phyloP scores from a whole-genome alignment of 371 early-diverging fungal species.

The Rhizomucor pusillus region DNA sequence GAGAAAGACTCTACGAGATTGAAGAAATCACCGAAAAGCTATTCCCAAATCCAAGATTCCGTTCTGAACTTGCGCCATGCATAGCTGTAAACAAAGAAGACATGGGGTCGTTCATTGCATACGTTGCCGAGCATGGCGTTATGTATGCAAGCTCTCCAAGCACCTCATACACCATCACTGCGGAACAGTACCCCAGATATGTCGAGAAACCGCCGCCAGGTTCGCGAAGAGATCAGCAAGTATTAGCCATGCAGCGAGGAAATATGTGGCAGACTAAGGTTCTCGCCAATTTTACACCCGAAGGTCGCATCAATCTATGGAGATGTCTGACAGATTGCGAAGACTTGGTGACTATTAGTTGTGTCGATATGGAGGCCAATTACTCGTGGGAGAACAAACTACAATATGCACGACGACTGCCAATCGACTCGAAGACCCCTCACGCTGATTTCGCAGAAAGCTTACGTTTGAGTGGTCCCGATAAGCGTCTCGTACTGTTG shows the following conservation, averaged over 20 bases:
- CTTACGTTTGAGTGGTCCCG: slow-evolving; percentile 11
- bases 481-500: slow-evolving; percentile 22
- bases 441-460: slow-evolving; percentile 35
- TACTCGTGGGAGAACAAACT: slow-evolving; percentile 47
- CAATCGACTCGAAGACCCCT: slow-evolving; percentile 30
- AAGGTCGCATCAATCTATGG: slow-evolving; percentile 25
- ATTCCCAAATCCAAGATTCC: slow-evolving; percentile 14
- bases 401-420: slow-evolving; percentile 30
- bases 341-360: slow-evolving; percentile 27
- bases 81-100: slow-evolving; percentile 13
- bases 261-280: slow-evolving; percentile 7
- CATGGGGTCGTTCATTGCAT: slow-evolving; percentile 17
- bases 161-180: slow-evolving; percentile 18
- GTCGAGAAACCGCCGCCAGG: neutral
- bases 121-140: slow-evolving; percentile 10
- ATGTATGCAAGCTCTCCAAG: slow-evolving; percentile 17
- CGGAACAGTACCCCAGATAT: slow-evolving; percentile 15
- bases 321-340: slow-evolving; percentile 29
- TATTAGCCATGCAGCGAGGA: neutral
- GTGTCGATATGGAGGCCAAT: slow-evolving; percentile 27
- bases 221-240: slow-evolving; percentile 1
- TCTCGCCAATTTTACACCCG: slow-evolving; percentile 11
- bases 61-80: slow-evolving; percentile 22
- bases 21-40: slow-evolving; percentile 14
- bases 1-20: neutral